These are phyloP conservation scores for Irpex lacteus DNA, from an alignment of 1,284 basidiomycete species.

Conservation along the genomic window DNA sequence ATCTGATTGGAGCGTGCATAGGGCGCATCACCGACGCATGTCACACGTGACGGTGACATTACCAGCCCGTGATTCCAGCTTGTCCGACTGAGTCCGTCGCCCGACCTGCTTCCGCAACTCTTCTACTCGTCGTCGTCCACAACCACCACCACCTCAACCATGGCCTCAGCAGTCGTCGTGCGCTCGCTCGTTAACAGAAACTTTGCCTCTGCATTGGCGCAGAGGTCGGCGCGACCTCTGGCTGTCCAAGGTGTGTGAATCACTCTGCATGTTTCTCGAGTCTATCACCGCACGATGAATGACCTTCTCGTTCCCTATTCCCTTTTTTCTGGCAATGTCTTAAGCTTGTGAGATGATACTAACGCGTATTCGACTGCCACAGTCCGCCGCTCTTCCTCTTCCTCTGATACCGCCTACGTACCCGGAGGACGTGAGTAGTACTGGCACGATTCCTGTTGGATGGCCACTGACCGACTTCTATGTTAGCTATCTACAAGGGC, in stretches of 20 bases:
- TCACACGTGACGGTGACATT: constrained; percentile 2
- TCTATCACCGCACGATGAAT: not conserved
- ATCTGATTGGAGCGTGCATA: not conserved
- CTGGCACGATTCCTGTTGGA: not conserved
- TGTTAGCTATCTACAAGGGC: constrained; percentile 84
- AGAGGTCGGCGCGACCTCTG: constrained; percentile 36
- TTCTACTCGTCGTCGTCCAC: constrained; percentile 6
- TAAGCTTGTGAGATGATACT: not conserved
- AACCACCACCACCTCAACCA: constrained; percentile 37
- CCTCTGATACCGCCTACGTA: constrained; percentile 42
- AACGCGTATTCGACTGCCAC: not conserved
- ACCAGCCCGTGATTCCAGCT: constrained; percentile 13
- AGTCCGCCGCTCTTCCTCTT: constrained; percentile 25
- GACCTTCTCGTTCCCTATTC: not conserved
- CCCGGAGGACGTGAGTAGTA: constrained; percentile 66
- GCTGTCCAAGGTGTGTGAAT: constrained; percentile 24
- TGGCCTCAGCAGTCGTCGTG: constrained; percentile 50
- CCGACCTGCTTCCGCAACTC: constrained; percentile 9
- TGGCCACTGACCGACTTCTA: not conserved
- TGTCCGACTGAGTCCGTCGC: constrained; percentile 11
- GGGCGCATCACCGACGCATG: not conserved
- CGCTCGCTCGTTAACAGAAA: constrained; percentile 47
- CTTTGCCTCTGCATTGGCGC: constrained; percentile 37
- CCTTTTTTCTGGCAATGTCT: not conserved
- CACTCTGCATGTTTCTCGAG: constrained; percentile 20